Conservation (phyloP, 306 rosid genomes). For the Arachis hypogaea region DNA sequence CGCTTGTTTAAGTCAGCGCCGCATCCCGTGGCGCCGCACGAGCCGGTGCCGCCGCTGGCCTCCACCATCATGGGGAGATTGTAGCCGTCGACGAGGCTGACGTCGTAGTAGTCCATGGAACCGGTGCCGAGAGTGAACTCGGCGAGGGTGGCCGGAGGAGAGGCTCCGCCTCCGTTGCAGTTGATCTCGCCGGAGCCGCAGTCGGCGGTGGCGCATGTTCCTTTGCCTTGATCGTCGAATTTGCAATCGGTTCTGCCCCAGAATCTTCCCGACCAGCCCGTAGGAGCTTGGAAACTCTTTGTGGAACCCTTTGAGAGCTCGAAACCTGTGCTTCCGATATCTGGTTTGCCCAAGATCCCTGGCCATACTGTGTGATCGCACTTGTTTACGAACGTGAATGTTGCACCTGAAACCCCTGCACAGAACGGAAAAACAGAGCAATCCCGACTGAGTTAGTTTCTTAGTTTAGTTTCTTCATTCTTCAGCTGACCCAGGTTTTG, state of each 20-base stretch:
- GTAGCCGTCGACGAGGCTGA: constrained; percentile 93
- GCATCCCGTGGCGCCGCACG: constrained; percentile 78
- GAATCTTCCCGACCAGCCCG: constrained; percentile 95
- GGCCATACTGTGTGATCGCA: constrained; percentile 94
- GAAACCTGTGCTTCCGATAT: constrained; percentile 78
- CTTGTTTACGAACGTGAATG: constrained; percentile 75
- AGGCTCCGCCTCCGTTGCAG: constrained; percentile 81
- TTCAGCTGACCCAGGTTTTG: neutral
- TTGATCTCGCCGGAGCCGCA: constrained; percentile 72
- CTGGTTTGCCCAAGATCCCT: constrained; percentile 77
- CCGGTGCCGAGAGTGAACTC: constrained; percentile 90
- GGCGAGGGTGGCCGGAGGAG: constrained; percentile 87
- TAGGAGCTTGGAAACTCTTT: constrained; percentile 65
- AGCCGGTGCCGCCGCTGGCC: constrained; percentile 65
- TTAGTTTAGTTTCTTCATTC: neutral
- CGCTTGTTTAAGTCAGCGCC: constrained; percentile 57
- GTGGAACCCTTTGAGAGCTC: constrained; percentile 56
- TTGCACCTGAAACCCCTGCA: constrained; percentile 69
- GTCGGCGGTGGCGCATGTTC: constrained; percentile 76
- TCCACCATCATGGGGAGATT: constrained; percentile 76
- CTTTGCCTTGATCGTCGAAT: constrained; percentile 56
- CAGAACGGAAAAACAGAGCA: constrained; percentile 19
- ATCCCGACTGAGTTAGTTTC: neutral
- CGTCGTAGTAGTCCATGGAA: constrained; percentile 81
- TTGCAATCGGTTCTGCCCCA: constrained; percentile 84